phyloP scores from a whole-genome alignment of 345 rosid genomes.

The Luvunga scandens region DNA sequence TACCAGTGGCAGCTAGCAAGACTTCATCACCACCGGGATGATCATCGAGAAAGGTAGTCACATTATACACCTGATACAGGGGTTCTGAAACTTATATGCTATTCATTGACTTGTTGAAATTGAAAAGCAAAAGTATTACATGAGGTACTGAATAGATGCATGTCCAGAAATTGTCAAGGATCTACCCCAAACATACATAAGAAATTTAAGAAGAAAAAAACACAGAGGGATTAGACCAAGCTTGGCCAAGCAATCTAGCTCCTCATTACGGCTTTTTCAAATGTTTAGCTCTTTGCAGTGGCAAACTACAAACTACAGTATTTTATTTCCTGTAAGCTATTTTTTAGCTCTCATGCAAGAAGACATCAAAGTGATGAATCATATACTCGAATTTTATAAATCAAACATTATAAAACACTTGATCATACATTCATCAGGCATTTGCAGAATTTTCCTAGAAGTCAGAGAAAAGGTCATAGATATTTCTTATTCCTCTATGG shows the following conservation, averaged over 20 bases:
- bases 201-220: not conserved
- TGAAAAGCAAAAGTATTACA: not conserved
- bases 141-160: not conserved
- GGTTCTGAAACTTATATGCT: not conserved
- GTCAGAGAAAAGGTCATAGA: not conserved
- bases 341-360: not conserved
- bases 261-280: not conserved
- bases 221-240: not conserved
- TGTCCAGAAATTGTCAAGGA: not conserved
- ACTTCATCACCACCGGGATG: constrained; percentile 92
- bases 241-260: not conserved
- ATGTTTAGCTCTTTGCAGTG: not conserved
- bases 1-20: constrained; percentile 72
- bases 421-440: not conserved
- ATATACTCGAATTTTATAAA: not conserved
- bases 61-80: constrained; percentile 65
- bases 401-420: not conserved
- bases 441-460: not conserved
- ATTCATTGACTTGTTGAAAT: not conserved
- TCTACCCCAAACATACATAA: not conserved
- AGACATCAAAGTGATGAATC: not conserved
- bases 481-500: not conserved
- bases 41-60: constrained; percentile 74
- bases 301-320: not conserved
- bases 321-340: not conserved